These are phyloP conservation scores for Annona squamosa DNA, from an alignment of 164 flowering plant species.

Conservation along the genomic window DNA sequence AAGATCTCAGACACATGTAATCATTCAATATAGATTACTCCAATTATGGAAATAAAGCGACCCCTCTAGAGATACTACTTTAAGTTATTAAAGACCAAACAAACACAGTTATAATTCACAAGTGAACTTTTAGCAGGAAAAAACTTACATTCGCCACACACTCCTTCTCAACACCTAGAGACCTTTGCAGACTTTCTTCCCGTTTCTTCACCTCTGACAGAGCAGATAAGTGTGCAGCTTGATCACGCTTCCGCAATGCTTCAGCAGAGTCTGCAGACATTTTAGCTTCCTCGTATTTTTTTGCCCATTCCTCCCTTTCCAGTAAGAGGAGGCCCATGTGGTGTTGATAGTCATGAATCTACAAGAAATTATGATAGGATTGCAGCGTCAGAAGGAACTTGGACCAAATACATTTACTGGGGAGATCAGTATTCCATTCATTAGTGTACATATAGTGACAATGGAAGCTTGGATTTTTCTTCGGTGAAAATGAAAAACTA, in stretches of 20 bases:
- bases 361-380: slow-evolving; percentile 1
- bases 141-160: slow-evolving; percentile 69
- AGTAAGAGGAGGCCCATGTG: slow-evolving; percentile 91
- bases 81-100: neutral
- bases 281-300: slow-evolving; percentile 63
- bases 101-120: neutral
- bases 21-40: neutral
- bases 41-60: neutral
- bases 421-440: neutral
- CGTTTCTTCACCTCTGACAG: slow-evolving; percentile 72
- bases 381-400: neutral
- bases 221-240: slow-evolving; percentile 50
- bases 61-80: neutral
- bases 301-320: slow-evolving; percentile 73
- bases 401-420: neutral
- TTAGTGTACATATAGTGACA: neutral
- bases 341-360: slow-evolving; percentile 78
- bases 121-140: neutral
- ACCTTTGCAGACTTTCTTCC: slow-evolving; percentile 72
- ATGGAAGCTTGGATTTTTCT: neutral
- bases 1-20: too few species aligned
- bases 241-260: slow-evolving; percentile 37
- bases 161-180: slow-evolving; percentile 75
- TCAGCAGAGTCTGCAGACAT: slow-evolving; percentile 53
- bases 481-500: neutral